A percentile compares a stretch with the other conserved stretches of the same genome.
Conservation (phyloP, 139 green algal genomes). For the Chlorella vulgaris region DNA sequence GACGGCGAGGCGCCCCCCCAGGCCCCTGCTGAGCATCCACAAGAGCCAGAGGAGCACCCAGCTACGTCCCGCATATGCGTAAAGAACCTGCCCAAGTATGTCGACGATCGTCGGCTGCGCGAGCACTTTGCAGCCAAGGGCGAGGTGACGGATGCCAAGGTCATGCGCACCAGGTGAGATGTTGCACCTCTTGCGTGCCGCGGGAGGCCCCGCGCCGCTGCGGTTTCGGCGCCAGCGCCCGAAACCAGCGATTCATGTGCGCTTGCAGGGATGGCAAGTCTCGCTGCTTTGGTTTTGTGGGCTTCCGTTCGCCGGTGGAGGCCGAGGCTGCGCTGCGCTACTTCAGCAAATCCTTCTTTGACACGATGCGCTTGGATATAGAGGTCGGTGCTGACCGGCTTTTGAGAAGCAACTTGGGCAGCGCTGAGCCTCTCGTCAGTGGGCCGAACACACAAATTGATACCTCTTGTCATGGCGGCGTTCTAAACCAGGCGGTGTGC, state of each 20-base stretch:
- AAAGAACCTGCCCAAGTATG: constrained; percentile 94
- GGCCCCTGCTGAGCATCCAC: constrained; percentile 8
- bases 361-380: constrained; percentile 81
- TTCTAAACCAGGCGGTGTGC: too few species aligned
- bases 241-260: background rate
- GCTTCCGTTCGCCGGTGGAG: constrained; percentile 80
- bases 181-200: too few species aligned
- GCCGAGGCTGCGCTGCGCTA: constrained; percentile 80
- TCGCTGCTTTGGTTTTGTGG: constrained; percentile 94
- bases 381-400: too few species aligned
- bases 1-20: background rate
- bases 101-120: constrained; percentile 76
- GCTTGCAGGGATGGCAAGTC: constrained; percentile 86
- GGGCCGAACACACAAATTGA: too few species aligned
- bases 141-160: constrained; percentile 94
- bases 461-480: too few species aligned
- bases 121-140: constrained; percentile 89
- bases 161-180: constrained; percentile 88
- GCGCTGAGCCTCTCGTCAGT: too few species aligned
- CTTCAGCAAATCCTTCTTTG: constrained; percentile 91
- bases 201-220: background rate
- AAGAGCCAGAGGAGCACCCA: background rate
- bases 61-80: constrained; percentile 83
- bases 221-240: background rate
- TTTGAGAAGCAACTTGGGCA: too few species aligned